These are phyloP conservation scores for Geum urbanum DNA, from an alignment of 306 rosid species.

Conservation along the genomic window DNA sequence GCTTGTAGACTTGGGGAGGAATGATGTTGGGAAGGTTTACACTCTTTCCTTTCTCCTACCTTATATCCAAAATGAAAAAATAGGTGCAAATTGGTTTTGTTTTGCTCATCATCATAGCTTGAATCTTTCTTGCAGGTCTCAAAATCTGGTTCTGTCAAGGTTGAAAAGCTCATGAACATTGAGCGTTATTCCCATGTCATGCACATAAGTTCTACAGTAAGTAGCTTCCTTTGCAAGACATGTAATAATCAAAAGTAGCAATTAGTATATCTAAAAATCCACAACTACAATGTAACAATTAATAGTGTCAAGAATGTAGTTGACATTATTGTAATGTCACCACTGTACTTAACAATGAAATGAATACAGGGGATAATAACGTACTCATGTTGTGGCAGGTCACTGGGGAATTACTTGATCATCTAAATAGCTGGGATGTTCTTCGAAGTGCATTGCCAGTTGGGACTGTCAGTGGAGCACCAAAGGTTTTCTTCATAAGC, in stretches of 20 bases:
- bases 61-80: neutral
- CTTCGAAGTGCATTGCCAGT: slow-evolving; percentile 88
- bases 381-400: slow-evolving; percentile 50
- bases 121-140: slow-evolving; percentile 61
- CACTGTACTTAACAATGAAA: neutral
- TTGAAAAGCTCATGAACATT: slow-evolving; percentile 81
- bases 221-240: slow-evolving; percentile 25
- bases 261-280: neutral
- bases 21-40: slow-evolving; percentile 90
- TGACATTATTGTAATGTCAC: neutral
- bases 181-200: slow-evolving; percentile 98
- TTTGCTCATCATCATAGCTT: slow-evolving; percentile 2
- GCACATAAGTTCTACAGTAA: slow-evolving; percentile 98
- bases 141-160: slow-evolving; percentile 81
- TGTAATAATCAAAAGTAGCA: neutral
- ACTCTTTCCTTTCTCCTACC: slow-evolving; percentile 20
- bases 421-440: slow-evolving; percentile 85
- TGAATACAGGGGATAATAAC: slow-evolving; percentile 10
- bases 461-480: slow-evolving; percentile 99
- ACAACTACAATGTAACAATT: too few relatives aligned
- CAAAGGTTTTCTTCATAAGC: slow-evolving; percentile 52
- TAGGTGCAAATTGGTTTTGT: neutral
- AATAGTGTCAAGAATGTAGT: neutral
- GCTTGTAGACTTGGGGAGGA: slow-evolving; percentile 96
- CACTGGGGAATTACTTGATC: slow-evolving; percentile 76